Evolutionary conservation across 2,329 filamentous ascomycete genomes (phyloP).

Genomic region (Fusarium brachygibbosum): DNA sequence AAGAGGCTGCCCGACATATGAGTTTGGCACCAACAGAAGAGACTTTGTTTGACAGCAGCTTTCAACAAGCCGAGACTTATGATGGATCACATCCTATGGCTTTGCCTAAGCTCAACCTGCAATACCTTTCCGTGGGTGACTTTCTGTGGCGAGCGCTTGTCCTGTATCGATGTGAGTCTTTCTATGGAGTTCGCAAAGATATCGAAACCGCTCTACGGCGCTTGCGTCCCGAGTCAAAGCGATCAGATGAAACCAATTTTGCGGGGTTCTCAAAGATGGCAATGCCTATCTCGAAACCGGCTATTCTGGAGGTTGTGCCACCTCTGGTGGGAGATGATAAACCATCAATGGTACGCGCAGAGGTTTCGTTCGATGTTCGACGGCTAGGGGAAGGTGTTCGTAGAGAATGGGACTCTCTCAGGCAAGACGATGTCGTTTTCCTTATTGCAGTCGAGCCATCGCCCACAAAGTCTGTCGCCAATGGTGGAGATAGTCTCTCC

Average conservation of each 20-base stretch:
- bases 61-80: constrained; percentile 86
- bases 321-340: constrained; percentile 85
- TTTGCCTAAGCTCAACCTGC: constrained; percentile 93
- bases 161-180: constrained; percentile 89
- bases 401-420: constrained; percentile 89
- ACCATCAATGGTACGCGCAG: constrained; percentile 87
- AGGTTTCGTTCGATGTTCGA: constrained; percentile 86
- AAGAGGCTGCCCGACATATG: constrained; percentile 79
- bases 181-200: constrained; percentile 93
- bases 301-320: constrained; percentile 87
- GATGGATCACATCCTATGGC: constrained; percentile 89
- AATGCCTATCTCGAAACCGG: constrained; percentile 84
- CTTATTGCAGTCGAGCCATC: constrained; percentile 80
- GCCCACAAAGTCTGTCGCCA: constrained; percentile 64
- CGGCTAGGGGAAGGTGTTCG: constrained; percentile 81
- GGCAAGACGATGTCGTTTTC: constrained; percentile 90
- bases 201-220: constrained; percentile 86
- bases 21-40: constrained; percentile 87
- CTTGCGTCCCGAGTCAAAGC: constrained; percentile 76
- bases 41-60: constrained; percentile 81
- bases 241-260: constrained; percentile 78
- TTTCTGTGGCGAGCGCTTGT: constrained; percentile 97
- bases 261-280: constrained; percentile 93
- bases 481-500: constrained; percentile 61
- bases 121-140: constrained; percentile 94